phyloP scores from a whole-genome alignment of 1,284 basidiomycete species.

The Ganoderma multipileum region DNA sequence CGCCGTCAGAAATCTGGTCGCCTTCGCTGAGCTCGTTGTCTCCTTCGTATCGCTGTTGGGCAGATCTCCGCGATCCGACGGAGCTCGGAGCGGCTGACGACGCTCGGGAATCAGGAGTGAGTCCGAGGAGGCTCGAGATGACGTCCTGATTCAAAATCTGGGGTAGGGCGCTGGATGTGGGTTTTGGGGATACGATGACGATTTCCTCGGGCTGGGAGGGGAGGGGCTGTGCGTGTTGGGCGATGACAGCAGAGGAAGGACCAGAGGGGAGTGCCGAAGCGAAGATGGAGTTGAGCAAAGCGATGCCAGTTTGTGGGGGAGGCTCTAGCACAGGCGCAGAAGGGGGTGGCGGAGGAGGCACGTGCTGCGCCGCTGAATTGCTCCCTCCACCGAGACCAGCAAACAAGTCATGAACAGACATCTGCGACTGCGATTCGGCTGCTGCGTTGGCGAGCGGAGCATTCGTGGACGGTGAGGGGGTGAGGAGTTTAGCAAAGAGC shows the following conservation, averaged over 20 bases:
- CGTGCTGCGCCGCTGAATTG: neutral
- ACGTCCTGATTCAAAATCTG: conserved; percentile 72
- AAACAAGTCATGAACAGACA: conserved; percentile 36
- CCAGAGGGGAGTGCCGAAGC: conserved; percentile 50
- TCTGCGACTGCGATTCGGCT: conserved; percentile 29
- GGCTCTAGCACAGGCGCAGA: conserved; percentile 18
- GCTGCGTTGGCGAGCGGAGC: conserved; percentile 20
- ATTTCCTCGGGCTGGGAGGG: conserved; percentile 41
- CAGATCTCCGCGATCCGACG: conserved; percentile 47
- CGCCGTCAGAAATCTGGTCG: conserved; percentile 44
- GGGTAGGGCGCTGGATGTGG: conserved; percentile 51
- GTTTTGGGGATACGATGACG: conserved; percentile 51
- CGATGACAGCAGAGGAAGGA: conserved; percentile 31
- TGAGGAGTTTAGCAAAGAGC: conserved; percentile 62
- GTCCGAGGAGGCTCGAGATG: conserved; percentile 62
- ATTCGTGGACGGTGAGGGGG: conserved; percentile 25
- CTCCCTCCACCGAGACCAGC: conserved; percentile 30
- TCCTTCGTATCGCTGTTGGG: conserved; percentile 60
- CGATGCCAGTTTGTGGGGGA: conserved; percentile 44
- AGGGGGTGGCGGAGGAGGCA: conserved; percentile 15
- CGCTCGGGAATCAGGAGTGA: conserved; percentile 52
- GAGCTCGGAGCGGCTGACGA: conserved; percentile 56
- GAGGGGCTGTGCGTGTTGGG: conserved; percentile 16
- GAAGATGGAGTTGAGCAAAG: conserved; percentile 59
- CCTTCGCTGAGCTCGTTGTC: conserved; percentile 51